Evolutionary conservation across 257 asterid genomes (phyloP).

Genomic region (Solanum corneliomulleri): DNA sequence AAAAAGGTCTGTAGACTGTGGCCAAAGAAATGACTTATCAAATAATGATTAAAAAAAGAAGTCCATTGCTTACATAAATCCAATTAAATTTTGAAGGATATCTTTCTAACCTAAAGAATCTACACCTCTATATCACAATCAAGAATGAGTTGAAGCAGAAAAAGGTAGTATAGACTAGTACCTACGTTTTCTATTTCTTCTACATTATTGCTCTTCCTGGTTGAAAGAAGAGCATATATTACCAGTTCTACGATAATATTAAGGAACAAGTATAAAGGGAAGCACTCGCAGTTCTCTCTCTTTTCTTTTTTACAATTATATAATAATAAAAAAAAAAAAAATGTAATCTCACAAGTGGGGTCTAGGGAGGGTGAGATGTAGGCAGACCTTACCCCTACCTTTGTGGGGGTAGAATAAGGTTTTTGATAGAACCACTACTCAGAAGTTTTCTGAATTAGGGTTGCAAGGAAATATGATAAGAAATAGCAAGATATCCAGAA

Average conservation of each 20-base stretch:
- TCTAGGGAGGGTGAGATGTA: not conserved
- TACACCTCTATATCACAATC: not conserved
- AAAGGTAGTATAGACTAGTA: not conserved
- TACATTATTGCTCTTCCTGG: not conserved
- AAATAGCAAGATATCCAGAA: not conserved
- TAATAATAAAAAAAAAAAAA: not conserved
- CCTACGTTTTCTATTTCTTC: not conserved
- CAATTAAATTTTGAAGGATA: not conserved
- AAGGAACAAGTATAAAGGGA: not conserved
- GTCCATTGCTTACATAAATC: not conserved
- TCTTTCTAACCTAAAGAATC: not conserved
- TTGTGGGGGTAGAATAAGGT: not conserved
- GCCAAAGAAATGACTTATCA: not conserved
- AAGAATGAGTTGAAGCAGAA: not conserved
- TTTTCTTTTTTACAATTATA: not conserved
- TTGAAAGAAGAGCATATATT: not conserved
- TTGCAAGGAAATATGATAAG: not conserved
- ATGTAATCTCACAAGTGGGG: not conserved
- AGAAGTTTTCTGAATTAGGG: not conserved
- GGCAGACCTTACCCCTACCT: not conserved
- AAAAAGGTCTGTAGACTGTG: not conserved
- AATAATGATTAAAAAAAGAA: not conserved
- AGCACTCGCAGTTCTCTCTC: not conserved
- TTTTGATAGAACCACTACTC: not conserved
- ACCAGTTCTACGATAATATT: not conserved